phyloP scores from a whole-genome alignment of 2,329 filamentous ascomycete species.

The Diplodia sapinea region DNA sequence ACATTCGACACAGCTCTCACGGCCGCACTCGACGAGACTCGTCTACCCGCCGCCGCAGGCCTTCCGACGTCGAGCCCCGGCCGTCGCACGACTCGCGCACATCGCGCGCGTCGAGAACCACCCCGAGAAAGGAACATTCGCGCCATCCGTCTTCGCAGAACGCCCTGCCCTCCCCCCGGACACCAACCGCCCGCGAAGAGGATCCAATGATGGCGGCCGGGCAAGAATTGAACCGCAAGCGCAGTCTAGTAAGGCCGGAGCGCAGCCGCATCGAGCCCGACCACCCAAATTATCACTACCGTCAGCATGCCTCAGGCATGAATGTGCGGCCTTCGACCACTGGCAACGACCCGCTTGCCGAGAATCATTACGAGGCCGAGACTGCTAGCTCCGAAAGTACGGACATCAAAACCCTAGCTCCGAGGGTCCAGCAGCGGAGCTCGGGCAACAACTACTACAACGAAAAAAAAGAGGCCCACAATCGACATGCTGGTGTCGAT shows the following conservation, averaged over 20 bases:
- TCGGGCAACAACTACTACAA: conserved; percentile 40
- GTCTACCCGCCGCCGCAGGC: conserved; percentile 69
- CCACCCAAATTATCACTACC: conserved; percentile 95
- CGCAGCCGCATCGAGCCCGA: conserved; percentile 82
- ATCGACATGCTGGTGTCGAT: conserved; percentile 37
- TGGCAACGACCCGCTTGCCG: conserved; percentile 85
- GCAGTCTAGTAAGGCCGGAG: conserved; percentile 88
- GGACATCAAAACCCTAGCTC: conserved; percentile 56
- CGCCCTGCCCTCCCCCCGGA: conserved; percentile 54
- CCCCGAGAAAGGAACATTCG: conserved; percentile 50
- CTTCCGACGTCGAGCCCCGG: conserved; percentile 73
- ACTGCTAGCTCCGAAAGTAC: conserved; percentile 69
- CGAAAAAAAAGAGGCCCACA: conserved; percentile 47
- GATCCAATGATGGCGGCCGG: conserved; percentile 60
- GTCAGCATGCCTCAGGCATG: conserved; percentile 94
- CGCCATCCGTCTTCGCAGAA: conserved; percentile 45
- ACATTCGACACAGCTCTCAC: conserved; percentile 21
- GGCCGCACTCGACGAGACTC: conserved; percentile 66
- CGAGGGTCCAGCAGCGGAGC: conserved; percentile 51
- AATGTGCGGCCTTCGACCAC: conserved; percentile 86
- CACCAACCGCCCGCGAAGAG: conserved; percentile 49
- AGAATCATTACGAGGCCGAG: conserved; percentile 64
- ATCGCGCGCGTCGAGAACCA: conserved; percentile 35
- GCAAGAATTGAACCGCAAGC: conserved; percentile 70
- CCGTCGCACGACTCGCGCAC: conserved; percentile 44